Evolutionary conservation across 345 rosid genomes (phyloP), one percentile per base, ranked within the genome.

Genomic region (Linum lewisii): DNA sequence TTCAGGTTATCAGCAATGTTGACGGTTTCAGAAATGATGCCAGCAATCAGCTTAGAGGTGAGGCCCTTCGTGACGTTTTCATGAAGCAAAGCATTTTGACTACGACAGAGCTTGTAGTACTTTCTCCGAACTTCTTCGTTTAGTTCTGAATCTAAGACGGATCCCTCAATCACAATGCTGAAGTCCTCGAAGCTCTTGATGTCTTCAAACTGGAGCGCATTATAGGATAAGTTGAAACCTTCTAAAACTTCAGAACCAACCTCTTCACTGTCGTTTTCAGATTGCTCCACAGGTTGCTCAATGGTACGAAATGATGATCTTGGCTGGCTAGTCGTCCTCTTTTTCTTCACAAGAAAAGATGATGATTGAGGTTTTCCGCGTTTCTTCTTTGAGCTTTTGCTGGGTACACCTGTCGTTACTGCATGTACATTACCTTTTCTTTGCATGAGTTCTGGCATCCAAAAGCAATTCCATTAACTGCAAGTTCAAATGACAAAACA

Each of bases 241-340:
- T 84, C 89, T 53, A 77, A 63, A 77, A 81, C 84, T 79, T 79
- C 86, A 3, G 86, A 84, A 65, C 78, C 84, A 52, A 79, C 84
- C 25, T 81, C 89, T 66, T 81, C 84, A 24, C 86, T 84, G 50
- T 83, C 89, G 53, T 77, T 79, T 71, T 74, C 88, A 51, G 82
- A 80, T 62, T 71, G 84, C 68, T 82, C 82, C 0, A 72, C 67
- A 55, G 64, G 60, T 68, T 47, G 70, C 57, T 69, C 67, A 25
- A 21, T 47, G 36, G 58, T 61, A 25, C 50, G 69, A 61, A 63
- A 66, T 23, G 63, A 66, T 22, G 73, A 58, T 57, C 54, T 69
- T 20, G 51, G 72, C n/a, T 60, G 71, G 62, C 57, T 36, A 32
- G 77, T 63, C 47, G 24, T 73, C 61, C 59, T 81, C 38, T 72